These are phyloP conservation scores for Phytophthora citricola DNA, from an alignment of 352 stramenopile species.

Conservation along the genomic window DNA sequence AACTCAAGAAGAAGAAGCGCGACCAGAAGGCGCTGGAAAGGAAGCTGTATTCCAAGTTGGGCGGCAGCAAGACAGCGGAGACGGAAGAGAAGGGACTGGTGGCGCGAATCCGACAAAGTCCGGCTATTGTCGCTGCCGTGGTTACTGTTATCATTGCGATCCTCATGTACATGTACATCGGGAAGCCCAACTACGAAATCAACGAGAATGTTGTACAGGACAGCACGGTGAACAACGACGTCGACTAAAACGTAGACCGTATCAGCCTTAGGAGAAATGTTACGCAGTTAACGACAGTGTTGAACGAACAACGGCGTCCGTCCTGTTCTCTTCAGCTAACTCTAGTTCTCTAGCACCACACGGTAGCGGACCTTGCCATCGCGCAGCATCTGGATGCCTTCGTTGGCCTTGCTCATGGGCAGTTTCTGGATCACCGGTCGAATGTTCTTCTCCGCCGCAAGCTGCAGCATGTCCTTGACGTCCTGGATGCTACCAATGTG, in stretches of 20 bases:
- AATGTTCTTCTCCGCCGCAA: constrained; percentile 62
- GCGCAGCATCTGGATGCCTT: constrained; percentile 51
- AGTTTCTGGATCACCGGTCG: constrained; percentile 58
- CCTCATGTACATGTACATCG: constrained; percentile 66
- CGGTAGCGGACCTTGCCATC: constrained; percentile 50
- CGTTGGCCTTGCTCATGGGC: constrained; percentile 55
- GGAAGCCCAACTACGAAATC: constrained; percentile 61
- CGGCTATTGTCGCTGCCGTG: constrained; percentile 48
- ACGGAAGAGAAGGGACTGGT: constrained; percentile 15
- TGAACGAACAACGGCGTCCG: background rate
- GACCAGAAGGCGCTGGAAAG: constrained; percentile 61
- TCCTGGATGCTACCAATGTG: constrained; percentile 81
- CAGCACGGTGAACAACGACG: constrained; percentile 4
- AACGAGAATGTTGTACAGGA: constrained; percentile 1
- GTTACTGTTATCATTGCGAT: constrained; percentile 60
- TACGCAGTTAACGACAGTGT: constrained; percentile 2
- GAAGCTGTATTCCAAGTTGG: constrained; percentile 77
- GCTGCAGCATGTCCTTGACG: constrained; percentile 85
- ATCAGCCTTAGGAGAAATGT: background rate
- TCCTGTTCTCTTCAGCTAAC: too few relatives aligned
- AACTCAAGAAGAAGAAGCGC: constrained; percentile 79
- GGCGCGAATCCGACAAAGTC: constrained; percentile 43
- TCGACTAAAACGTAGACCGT: constrained; percentile 2
- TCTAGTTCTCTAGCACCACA: constrained; percentile 56
- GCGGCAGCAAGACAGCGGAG: constrained; percentile 29